phyloP scores from a whole-genome alignment of 345 rosid genomes.

The Bruguiera sexangula region DNA sequence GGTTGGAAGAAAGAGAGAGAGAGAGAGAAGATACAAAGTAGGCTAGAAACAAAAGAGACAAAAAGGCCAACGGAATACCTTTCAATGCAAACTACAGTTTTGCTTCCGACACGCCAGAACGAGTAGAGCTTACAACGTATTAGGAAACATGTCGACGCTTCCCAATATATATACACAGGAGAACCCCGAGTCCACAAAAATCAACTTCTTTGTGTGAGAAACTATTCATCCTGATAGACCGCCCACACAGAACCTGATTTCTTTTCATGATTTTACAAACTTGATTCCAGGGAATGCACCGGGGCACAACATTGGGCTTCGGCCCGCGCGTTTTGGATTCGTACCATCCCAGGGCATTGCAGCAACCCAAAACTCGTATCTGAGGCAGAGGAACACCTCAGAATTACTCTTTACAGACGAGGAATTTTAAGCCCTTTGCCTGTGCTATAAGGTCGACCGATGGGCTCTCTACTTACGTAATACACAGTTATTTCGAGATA shows the following conservation, averaged over 20 bases:
- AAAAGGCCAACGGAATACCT: too few relatives aligned
- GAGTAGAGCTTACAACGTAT: neutral
- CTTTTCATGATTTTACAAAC: neutral
- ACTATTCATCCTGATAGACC: slow-evolving; percentile 1
- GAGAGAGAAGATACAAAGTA: too few relatives aligned
- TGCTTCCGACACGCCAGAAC: too few relatives aligned
- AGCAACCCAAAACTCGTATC: slow-evolving; percentile 10
- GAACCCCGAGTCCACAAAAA: neutral
- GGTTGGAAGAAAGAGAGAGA: too few relatives aligned
- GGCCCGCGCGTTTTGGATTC: neutral
- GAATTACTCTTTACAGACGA: neutral
- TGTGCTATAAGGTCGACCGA: too few relatives aligned
- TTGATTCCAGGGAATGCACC: neutral
- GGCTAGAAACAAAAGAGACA: too few relatives aligned
- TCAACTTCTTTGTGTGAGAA: neutral
- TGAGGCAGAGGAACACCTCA: neutral
- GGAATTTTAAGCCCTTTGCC: neutral
- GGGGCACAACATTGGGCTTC: neutral
- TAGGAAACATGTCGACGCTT: neutral
- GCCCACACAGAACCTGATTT: neutral
- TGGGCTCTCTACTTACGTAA: too few relatives aligned
- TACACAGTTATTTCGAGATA: neutral
- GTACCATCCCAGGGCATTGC: slow-evolving; percentile 15
- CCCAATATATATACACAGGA: slow-evolving; percentile 1
- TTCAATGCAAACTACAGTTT: too few relatives aligned